phyloP scores from a whole-genome alignment of 257 asterid genomes.

The Ajuga chamaepitys region DNA sequence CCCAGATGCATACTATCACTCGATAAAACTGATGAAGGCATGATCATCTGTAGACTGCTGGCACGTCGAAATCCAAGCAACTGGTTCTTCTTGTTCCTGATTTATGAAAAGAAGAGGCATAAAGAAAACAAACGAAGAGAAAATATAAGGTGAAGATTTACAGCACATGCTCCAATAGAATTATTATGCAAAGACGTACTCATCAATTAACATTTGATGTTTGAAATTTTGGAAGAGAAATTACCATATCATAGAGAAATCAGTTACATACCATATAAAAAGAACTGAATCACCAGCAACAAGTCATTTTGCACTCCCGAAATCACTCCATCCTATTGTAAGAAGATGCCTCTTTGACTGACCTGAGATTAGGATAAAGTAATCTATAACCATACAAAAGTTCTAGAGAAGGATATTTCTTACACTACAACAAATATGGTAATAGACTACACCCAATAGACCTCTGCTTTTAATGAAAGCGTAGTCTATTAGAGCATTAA shows the following conservation, averaged over 20 bases:
- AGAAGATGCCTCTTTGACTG: slow-evolving; percentile 89
- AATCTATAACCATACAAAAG: not conserved
- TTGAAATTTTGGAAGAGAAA: not conserved
- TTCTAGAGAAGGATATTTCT: not conserved
- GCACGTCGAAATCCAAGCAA: slow-evolving; percentile 75
- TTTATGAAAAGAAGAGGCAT: not conserved
- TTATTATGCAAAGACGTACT: too few relatives aligned
- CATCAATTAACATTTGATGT: too few relatives aligned
- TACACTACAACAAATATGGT: too few relatives aligned
- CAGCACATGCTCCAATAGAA: too few relatives aligned
- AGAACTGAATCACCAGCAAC: slow-evolving; percentile 83
- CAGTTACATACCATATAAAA: slow-evolving; percentile 56
- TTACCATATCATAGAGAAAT: not conserved
- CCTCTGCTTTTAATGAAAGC: too few relatives aligned
- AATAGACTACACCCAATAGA: too few relatives aligned
- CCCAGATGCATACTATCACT: slow-evolving; percentile 92
- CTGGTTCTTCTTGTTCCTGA: slow-evolving; percentile 76
- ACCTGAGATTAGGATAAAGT: slow-evolving; percentile 32
- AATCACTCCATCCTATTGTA: slow-evolving; percentile 81
- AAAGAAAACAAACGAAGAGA: not conserved
- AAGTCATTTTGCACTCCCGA: slow-evolving; percentile 73
- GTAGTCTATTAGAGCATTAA: too few relatives aligned
- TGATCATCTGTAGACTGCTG: slow-evolving; percentile 56
- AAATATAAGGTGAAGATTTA: not conserved
- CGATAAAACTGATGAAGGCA: slow-evolving; percentile 78